Conservation (phyloP, 345 rosid genomes). For the Salix caprea region DNA sequence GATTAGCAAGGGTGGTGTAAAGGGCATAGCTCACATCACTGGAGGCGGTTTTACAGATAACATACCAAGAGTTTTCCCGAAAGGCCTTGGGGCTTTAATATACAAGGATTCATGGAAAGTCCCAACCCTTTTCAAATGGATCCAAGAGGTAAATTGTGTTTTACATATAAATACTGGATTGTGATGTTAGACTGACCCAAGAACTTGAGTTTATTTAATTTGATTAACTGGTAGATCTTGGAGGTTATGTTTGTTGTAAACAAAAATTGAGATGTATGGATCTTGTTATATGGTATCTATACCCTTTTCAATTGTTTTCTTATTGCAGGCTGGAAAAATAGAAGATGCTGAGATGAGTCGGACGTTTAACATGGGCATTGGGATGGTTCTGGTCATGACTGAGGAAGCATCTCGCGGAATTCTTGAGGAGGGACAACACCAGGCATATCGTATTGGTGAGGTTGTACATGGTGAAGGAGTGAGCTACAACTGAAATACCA, state of each 20-base stretch:
- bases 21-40: constrained; percentile 84
- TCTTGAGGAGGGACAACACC: constrained; percentile 38
- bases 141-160: constrained; percentile 62
- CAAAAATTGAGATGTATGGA: background rate
- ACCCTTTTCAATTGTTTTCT: background rate
- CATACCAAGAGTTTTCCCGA: constrained; percentile 77
- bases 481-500: constrained; percentile 35
- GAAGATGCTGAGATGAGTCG: constrained; percentile 85
- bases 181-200: background rate
- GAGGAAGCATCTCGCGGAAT: constrained; percentile 56
- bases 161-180: background rate
- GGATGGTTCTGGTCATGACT: constrained; percentile 74
- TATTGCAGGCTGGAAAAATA: constrained; percentile 59
- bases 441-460: constrained; percentile 67
- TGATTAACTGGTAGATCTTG: background rate
- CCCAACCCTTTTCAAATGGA: constrained; percentile 76
- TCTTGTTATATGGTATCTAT: background rate
- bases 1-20: constrained; percentile 76
- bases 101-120: constrained; percentile 64
- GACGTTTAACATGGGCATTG: constrained; percentile 89
- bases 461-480: constrained; percentile 68
- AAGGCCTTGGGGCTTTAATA: constrained; percentile 73
- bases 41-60: constrained; percentile 96
- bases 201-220: background rate
- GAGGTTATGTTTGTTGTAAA: background rate